Evolutionary conservation across 192 early-diverging fungal genomes (phyloP).

Genomic region (Coemansia sp.): DNA sequence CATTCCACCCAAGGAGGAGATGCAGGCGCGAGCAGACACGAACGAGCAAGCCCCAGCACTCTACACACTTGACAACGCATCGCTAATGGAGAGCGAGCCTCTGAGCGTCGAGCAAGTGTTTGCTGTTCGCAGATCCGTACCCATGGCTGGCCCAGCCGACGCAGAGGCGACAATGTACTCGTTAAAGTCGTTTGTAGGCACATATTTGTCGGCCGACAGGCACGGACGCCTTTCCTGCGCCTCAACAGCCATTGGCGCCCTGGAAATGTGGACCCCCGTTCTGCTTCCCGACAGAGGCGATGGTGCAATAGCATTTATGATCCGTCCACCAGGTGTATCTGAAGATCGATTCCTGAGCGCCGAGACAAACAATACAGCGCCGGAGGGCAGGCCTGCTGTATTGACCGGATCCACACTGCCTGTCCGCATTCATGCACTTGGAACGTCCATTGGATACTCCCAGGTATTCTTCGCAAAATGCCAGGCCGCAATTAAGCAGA

Average conservation of each 20-base stretch:
- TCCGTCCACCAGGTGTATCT: constrained; percentile 15
- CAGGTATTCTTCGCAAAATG: constrained; percentile 7
- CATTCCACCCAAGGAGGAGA: constrained; percentile 13
- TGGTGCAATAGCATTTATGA: constrained; percentile 40
- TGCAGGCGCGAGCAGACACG: background rate
- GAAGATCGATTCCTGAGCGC: background rate
- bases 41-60: constrained; percentile 13
- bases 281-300: constrained; percentile 33
- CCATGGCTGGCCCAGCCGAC: constrained; percentile 13
- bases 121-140: constrained; percentile 38
- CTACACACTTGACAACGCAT: background rate
- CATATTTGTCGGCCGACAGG: constrained; percentile 29
- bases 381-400: too few relatives aligned
- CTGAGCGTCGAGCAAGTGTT: constrained; percentile 40
- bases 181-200: constrained; percentile 28
- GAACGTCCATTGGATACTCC: too few relatives aligned
- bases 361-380: too few relatives aligned
- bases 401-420: too few relatives aligned
- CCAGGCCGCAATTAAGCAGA: background rate
- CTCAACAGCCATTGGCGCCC: constrained; percentile 33
- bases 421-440: too few relatives aligned
- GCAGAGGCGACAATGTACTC: constrained; percentile 20
- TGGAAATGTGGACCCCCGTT: constrained; percentile 49
- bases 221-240: constrained; percentile 17
- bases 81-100: constrained; percentile 21